Evolutionary conservation across 73 alveolate species (phyloP), one percentile per base, ranked within the genome.

Genomic region (Paramecium primaurelia): DNA sequence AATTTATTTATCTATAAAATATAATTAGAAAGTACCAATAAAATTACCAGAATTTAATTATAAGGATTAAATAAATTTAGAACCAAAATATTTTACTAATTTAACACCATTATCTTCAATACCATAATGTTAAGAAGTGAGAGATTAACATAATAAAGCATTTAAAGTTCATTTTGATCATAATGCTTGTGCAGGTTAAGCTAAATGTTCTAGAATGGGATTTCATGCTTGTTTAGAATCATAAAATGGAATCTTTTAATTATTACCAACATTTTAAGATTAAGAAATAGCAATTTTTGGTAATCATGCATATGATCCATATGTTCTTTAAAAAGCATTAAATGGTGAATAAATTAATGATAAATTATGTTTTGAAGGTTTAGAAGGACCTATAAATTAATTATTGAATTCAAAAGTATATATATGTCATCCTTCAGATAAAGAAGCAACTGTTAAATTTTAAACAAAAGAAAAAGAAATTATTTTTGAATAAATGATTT

Each of bases 101-200:
- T 26, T 47, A 12, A 80, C 36, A 16, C 12, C 44, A 18, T 47
- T 80, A 16, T 22, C 71, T 1, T 45, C 77, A 8, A 45, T 80
- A 6, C n/a, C 25, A 16, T 42, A 40, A 26, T 80, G 91, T 80
- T 11, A 45, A 16, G 30, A 40, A 47, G 44, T 49, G 20, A 28
- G 71, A 32, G 73, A 80, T 80, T 26, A 80, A 36, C 47, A 80
- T n/a, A 64, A 47, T 14, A 47, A 80, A 45, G 14, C 91, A 44
- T 80, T 42, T 22, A 40, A 80, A 26, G 91, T 80, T 8, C 71
- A 80, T 80, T 80, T 45, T 49, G 91, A 80, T 80, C 91, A 34
- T 80, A 49, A 34, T 42, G 47, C 44, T 7, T 80, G 91, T 47
- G 51, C 44, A 40, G 58, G 49, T 11, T 28, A 42, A 32, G 47